phyloP scores from a whole-genome alignment of 495 filamentous ascomycete genomes.

The Penicillium cataractarum region DNA sequence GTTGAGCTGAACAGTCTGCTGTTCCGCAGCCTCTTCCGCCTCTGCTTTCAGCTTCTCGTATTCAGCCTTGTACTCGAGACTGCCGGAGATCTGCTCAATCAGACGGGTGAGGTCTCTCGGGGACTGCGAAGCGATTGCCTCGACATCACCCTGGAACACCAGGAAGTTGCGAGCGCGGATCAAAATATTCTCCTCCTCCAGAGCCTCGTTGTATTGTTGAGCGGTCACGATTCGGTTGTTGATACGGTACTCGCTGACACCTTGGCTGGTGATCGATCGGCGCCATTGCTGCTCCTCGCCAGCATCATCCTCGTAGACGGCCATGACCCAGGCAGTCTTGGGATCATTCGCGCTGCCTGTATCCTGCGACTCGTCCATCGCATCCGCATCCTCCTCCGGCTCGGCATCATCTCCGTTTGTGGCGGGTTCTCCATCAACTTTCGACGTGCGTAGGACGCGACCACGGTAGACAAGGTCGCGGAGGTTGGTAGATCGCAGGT shows the following conservation, averaged over 20 bases:
- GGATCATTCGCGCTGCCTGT: constrained; percentile 70
- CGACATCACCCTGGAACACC: constrained; percentile 97
- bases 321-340: constrained; percentile 97
- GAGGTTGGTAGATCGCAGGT: constrained; percentile 92
- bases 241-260: constrained; percentile 94
- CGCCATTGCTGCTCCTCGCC: constrained; percentile 97
- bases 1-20: constrained; percentile 83
- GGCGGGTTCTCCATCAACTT: constrained; percentile 78
- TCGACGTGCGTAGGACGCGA: constrained; percentile 87
- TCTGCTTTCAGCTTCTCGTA: constrained; percentile 88
- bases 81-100: constrained; percentile 97
- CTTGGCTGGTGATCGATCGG: constrained; percentile 84
- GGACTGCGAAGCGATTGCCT: constrained; percentile 94
- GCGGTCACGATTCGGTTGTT: constrained; percentile 88
- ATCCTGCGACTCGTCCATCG: constrained; percentile 46
- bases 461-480: constrained; percentile 96
- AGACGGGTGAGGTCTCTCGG: constrained; percentile 91
- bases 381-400: constrained; percentile 46
- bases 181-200: constrained; percentile 93
- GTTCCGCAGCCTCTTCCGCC: constrained; percentile 83
- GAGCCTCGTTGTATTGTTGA: constrained; percentile 87
- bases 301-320: constrained; percentile 96
- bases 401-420: constrained; percentile 56
- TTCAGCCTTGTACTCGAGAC: constrained; percentile 91
- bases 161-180: constrained; percentile 98